These are phyloP conservation scores for Colletotrichum sp. DNA, from an alignment of 2,329 filamentous ascomycete genomes.

Conservation along the genomic window DNA sequence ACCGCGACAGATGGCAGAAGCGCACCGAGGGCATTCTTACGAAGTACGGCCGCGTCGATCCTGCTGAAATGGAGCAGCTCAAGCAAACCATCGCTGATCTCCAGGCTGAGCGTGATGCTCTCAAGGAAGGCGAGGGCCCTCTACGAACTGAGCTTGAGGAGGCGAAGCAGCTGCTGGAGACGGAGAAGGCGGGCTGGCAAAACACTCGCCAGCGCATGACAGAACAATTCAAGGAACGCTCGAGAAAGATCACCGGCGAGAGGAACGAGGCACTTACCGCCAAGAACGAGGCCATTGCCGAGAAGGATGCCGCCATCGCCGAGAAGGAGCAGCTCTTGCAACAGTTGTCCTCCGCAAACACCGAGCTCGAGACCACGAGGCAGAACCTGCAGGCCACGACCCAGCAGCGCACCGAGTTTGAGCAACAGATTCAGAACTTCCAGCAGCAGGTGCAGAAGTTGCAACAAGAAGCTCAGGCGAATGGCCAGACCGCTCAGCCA, in stretches of 20 bases:
- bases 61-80: constrained; percentile 87
- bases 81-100: constrained; percentile 76
- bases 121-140: constrained; percentile 54
- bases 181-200: constrained; percentile 60
- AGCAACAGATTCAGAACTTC: constrained; percentile 49
- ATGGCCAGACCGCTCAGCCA: constrained; percentile 40
- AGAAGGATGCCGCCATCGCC: constrained; percentile 49
- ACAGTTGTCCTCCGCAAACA: constrained; percentile 50
- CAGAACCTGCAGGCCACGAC: constrained; percentile 34
- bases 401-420: constrained; percentile 38
- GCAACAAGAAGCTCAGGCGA: constrained; percentile 39
- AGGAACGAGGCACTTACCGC: constrained; percentile 57
- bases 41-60: constrained; percentile 95
- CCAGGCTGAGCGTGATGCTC: constrained; percentile 66
- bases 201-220: constrained; percentile 58
- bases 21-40: constrained; percentile 93
- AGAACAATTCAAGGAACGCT: constrained; percentile 68
- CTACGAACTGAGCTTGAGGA: constrained; percentile 60
- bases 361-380: constrained; percentile 60
- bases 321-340: constrained; percentile 63
- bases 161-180: constrained; percentile 55
- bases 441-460: constrained; percentile 45
- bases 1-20: constrained; percentile 95
- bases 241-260: constrained; percentile 57
- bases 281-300: constrained; percentile 56